phyloP scores from a whole-genome alignment of 2,329 filamentous ascomycete species.

The Aureobasidium uvarum region DNA sequence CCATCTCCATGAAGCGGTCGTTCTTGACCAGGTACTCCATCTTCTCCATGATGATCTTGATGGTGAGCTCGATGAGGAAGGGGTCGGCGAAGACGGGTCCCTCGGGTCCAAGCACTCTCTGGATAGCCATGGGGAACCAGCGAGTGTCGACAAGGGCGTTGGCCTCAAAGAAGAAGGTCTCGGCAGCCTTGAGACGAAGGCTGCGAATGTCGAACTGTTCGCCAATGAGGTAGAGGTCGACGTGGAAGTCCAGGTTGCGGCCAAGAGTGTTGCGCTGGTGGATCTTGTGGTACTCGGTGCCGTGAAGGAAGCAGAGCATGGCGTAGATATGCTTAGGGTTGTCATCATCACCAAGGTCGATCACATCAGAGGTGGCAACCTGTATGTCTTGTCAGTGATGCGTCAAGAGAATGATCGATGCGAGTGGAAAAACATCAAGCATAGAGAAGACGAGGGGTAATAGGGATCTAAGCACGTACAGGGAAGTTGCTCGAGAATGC shows the following conservation, averaged over 20 bases:
- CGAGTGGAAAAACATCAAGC: background rate
- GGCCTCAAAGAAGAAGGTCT: background rate
- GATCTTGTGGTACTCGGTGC: conserved; percentile 2
- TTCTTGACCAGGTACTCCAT: background rate
- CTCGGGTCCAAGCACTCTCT: conserved; percentile 4
- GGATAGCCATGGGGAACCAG: background rate
- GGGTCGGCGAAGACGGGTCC: background rate
- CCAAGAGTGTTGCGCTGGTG: background rate
- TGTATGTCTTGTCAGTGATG: background rate
- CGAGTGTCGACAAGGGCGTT: background rate
- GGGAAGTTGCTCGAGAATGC: conserved; percentile 2
- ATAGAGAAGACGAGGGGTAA: background rate
- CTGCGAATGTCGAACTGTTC: conserved; percentile 1
- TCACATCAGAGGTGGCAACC: background rate
- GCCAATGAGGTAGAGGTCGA: conserved; percentile 18
- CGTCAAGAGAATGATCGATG: background rate
- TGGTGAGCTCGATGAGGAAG: background rate
- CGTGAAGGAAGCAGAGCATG: conserved; percentile 16
- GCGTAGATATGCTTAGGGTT: background rate
- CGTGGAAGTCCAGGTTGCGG: conserved; percentile 12
- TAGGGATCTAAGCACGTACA: background rate
- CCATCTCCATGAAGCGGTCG: background rate
- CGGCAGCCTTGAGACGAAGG: background rate
- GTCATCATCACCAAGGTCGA: conserved; percentile 11
- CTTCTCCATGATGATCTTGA: background rate